Evolutionary conservation across 371 early-diverging fungal species (phyloP), one percentile per base, ranked within the genome.

Genomic region (Syncephalastrum sp.): DNA sequence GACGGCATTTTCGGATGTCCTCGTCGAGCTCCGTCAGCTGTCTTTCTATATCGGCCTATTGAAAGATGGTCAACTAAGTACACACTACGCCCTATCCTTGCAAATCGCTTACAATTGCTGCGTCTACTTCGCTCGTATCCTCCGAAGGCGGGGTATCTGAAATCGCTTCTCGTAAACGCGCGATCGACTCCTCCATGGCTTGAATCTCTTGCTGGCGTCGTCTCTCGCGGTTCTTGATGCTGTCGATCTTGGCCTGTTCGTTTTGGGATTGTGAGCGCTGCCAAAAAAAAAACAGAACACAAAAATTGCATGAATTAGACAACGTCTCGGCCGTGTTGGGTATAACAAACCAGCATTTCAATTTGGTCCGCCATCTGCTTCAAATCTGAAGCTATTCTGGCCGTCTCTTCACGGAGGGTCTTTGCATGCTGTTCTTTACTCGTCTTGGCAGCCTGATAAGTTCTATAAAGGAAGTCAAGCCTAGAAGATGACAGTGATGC

Each of bases 161-260:
- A 24, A 81, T 29, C 25, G 60, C 60, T 16, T 63, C 66, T 68
- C 86, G 79, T 4, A 83, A 47, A 8, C 61, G 59, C 12, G 77
- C 61, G n/a, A 88, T 70, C 25, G 82, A 70, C 8, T 57, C 42
- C 29, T 82, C 76, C 23, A 83, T 42, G 12, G 43, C 54, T n/a
- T 54, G 54, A 29, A 84, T 77, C 24, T 74, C 57, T 16, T 68
- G 59, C 27, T 66, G 53, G 47, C 75, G 67, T 14, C 62, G 49
- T 49, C 70, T 68, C 42, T 81, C 74, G 4, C 67, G 75, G 19
- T 63, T 62, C 52, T 81, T 66, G 24, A 70, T 52, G 14, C 51
- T 63, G 4, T 54, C 45, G 38, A 82, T 65, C 7, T 69, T 58
- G 6, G 27, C 15, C 51, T 6, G 16, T 17, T 3, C 8, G 15